phyloP scores from a whole-genome alignment of 371 early-diverging fungal genomes.

The Fennellomyces sp. region DNA sequence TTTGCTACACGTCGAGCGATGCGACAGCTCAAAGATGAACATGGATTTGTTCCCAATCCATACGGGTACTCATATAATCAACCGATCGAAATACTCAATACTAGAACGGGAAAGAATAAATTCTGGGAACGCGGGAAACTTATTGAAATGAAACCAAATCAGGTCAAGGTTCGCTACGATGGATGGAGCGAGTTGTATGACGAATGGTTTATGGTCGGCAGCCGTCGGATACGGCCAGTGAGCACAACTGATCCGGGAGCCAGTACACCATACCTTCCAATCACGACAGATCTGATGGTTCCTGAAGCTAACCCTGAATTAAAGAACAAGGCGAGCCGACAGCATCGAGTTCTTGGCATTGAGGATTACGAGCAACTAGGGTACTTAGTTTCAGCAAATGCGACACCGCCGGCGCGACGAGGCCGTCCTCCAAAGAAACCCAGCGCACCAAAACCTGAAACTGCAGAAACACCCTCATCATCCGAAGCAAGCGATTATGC shows the following conservation, averaged over 20 bases:
- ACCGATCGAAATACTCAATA: slow-evolving; percentile 40
- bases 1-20: slow-evolving; percentile 50
- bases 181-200: slow-evolving; percentile 63
- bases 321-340: slow-evolving; percentile 35
- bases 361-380: slow-evolving; percentile 43
- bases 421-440: slow-evolving; percentile 14
- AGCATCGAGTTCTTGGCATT: slow-evolving; percentile 31
- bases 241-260: not conserved
- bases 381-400: slow-evolving; percentile 22
- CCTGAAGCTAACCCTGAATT: slow-evolving; percentile 43
- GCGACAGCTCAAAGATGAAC: slow-evolving; percentile 43
- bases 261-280: not conserved
- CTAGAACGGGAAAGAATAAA: slow-evolving; percentile 31
- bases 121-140: slow-evolving; percentile 53
- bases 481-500: too few relatives aligned
- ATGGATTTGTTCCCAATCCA: slow-evolving; percentile 51
- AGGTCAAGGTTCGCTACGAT: slow-evolving; percentile 60
- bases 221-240: slow-evolving; percentile 44
- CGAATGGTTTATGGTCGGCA: slow-evolving; percentile 67
- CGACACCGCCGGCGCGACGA: slow-evolving; percentile 2
- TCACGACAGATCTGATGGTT: slow-evolving; percentile 16
- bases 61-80: slow-evolving; percentile 39
- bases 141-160: slow-evolving; percentile 46
- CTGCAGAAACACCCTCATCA: too few relatives aligned
- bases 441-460: too few relatives aligned